Conservation (phyloP, 2,329 filamentous ascomycete species). For the Rachicladosporium sp. region DNA sequence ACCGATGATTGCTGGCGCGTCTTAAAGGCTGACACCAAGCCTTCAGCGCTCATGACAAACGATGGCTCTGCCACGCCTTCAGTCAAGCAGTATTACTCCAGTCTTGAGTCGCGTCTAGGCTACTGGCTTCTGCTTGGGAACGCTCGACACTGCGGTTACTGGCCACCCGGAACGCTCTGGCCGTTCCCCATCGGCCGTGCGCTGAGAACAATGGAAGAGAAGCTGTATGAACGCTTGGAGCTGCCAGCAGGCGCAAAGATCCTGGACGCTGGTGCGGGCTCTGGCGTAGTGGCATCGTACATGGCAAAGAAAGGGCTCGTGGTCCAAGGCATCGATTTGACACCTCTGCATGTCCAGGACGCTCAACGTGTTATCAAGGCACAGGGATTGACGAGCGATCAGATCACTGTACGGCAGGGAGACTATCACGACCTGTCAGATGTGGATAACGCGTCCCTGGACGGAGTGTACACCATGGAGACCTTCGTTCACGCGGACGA, state of each 20-base stretch:
- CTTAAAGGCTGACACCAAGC: no score
- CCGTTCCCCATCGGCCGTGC: conserved; percentile 35
- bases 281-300: conserved; percentile 37
- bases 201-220: conserved; percentile 40
- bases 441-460: conserved; percentile 28
- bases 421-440: conserved; percentile 41
- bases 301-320: conserved; percentile 26
- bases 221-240: conserved; percentile 28
- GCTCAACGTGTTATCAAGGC: conserved; percentile 30
- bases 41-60: no score
- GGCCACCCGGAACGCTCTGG: conserved; percentile 32
- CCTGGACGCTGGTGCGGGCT: conserved; percentile 42
- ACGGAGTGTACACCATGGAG: conserved; percentile 46
- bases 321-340: conserved; percentile 38
- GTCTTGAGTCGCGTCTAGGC: conserved; percentile 29
- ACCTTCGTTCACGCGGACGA: conserved; percentile 39
- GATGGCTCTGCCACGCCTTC: not conserved
- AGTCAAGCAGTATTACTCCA: conserved; percentile 32
- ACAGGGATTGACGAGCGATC: conserved; percentile 22
- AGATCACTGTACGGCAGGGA: conserved; percentile 30
- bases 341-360: conserved; percentile 35
- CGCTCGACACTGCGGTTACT: conserved; percentile 41
- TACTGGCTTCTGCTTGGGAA: conserved; percentile 32
- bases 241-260: conserved; percentile 31
- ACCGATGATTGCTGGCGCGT: no score